A percentile compares a stretch with the other conserved stretches of the same genome.
These are phyloP conservation scores for Penicillium salamii DNA, from an alignment of 495 filamentous ascomycete species.

Conservation along the genomic window DNA sequence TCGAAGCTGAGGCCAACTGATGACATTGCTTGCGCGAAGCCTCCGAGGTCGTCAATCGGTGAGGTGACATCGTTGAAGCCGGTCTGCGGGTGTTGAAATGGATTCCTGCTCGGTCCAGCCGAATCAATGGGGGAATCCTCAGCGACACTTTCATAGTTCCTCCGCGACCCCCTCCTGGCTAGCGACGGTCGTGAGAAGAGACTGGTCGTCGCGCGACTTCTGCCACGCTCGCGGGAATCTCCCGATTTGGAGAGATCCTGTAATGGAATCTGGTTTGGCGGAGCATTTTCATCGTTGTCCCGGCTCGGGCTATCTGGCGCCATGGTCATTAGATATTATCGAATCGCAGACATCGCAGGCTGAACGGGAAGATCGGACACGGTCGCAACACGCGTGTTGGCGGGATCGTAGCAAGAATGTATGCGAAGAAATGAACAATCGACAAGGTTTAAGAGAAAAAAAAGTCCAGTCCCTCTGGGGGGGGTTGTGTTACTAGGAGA, in stretches of 20 bases:
- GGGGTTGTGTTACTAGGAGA: not conserved
- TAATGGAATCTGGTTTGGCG: constrained; percentile 72
- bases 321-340: constrained; percentile 51
- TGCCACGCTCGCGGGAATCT: constrained; percentile 24
- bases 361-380: constrained; percentile 10
- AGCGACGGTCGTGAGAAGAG: constrained; percentile 39
- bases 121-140: constrained; percentile 49
- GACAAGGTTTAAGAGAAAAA: not conserved
- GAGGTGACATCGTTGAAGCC: constrained; percentile 35
- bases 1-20: constrained; percentile 58
- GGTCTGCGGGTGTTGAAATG: constrained; percentile 23
- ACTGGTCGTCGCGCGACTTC: constrained; percentile 29
- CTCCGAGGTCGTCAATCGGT: constrained; percentile 47
- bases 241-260: constrained; percentile 70
- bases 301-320: constrained; percentile 54
- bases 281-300: constrained; percentile 42
- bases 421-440: not conserved
- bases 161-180: constrained; percentile 30
- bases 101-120: constrained; percentile 19
- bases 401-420: not conserved
- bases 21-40: constrained; percentile 59
- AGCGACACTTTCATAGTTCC: constrained; percentile 50
- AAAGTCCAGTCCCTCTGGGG: not conserved
- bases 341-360: constrained; percentile 44
- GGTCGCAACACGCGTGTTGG: constrained; percentile 12